Conservation (phyloP, 306 rosid species). For the Casuarina equisetifolia region DNA sequence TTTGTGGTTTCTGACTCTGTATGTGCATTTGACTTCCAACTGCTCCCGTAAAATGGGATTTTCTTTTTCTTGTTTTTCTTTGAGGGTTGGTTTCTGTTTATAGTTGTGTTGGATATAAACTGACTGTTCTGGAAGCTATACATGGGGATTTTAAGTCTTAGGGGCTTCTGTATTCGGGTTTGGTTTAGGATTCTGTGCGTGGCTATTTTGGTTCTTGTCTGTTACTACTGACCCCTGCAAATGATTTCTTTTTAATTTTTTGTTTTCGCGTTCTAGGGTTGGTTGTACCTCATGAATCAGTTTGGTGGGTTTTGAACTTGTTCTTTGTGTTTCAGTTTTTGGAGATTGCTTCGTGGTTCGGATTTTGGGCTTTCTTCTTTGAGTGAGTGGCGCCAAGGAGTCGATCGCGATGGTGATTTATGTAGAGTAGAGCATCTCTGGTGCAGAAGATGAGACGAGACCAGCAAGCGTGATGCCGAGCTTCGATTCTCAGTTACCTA, state of each 20-base stretch:
- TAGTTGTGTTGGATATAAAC: background rate
- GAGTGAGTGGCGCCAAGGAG: slow-evolving; percentile 21
- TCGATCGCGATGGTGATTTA: slow-evolving; percentile 27
- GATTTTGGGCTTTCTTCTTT: slow-evolving; percentile 17
- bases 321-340: slow-evolving; percentile 10
- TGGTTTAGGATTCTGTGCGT: background rate
- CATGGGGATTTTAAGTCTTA: background rate
- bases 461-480: slow-evolving; percentile 49
- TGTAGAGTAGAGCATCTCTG: slow-evolving; percentile 34
- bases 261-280: background rate
- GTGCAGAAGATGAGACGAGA: slow-evolving; percentile 52
- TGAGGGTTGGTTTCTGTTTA: background rate
- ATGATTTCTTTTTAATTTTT: background rate
- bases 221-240: background rate
- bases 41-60: slow-evolving; percentile 24
- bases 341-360: slow-evolving; percentile 16
- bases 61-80: background rate
- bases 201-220: background rate
- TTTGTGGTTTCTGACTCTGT: slow-evolving; percentile 10
- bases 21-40: slow-evolving; percentile 15
- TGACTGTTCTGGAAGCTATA: background rate
- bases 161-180: background rate
- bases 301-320: background rate
- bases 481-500: slow-evolving; percentile 42
- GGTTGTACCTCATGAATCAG: background rate